phyloP scores from a whole-genome alignment of 371 early-diverging fungal species.

The Apophysomyces trapeziformis region DNA sequence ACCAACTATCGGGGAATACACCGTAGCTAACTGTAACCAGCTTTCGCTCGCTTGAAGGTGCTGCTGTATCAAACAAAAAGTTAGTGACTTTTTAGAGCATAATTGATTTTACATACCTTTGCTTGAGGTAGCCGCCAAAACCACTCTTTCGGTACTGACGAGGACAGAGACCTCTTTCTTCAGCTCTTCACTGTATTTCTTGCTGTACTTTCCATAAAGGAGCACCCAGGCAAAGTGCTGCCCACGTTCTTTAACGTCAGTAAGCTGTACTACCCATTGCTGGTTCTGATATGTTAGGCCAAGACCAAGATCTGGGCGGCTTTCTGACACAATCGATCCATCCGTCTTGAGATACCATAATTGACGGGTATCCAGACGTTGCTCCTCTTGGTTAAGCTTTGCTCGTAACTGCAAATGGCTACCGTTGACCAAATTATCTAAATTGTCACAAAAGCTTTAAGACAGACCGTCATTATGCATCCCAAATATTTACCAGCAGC shows the following conservation, averaged over 20 bases:
- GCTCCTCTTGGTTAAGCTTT: constrained; percentile 17
- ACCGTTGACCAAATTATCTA: constrained; percentile 33
- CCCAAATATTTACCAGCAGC: constrained; percentile 31
- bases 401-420: constrained; percentile 27
- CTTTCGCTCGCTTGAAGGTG: constrained; percentile 31
- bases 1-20: constrained; percentile 51
- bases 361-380: constrained; percentile 31
- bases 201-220: constrained; percentile 38
- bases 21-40: constrained; percentile 43
- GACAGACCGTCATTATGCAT: constrained; percentile 1
- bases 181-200: constrained; percentile 31
- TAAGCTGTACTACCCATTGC: constrained; percentile 30
- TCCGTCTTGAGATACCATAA: constrained; percentile 43
- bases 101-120: background rate
- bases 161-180: constrained; percentile 36
- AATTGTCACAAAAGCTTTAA: constrained; percentile 1
- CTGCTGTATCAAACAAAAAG: background rate
- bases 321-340: constrained; percentile 39
- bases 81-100: background rate
- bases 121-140: constrained; percentile 27
- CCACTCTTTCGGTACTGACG: constrained; percentile 28
- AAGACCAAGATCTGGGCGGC: constrained; percentile 32
- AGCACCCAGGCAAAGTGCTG: constrained; percentile 39
- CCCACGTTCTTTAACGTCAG: constrained; percentile 29
- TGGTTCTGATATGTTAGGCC: constrained; percentile 27